These are phyloP conservation scores for Gaertneriomyces sp. DNA, from an alignment of 192 early-diverging fungal genomes.

Conservation along the genomic window DNA sequence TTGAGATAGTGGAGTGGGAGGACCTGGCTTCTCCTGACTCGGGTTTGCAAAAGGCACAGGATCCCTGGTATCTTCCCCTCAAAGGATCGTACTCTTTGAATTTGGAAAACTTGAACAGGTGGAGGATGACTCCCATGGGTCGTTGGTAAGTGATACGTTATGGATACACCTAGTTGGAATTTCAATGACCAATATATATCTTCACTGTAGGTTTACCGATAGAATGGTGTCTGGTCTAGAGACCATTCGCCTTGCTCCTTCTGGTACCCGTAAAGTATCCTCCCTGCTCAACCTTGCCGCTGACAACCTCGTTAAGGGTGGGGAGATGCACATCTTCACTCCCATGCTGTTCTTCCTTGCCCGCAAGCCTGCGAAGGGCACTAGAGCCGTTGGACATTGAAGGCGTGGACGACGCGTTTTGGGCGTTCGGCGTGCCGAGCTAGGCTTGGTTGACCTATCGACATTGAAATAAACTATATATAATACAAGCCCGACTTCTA, in stretches of 20 bases:
- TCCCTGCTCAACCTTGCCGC: slow-evolving; percentile 75
- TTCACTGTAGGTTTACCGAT: slow-evolving; percentile 61
- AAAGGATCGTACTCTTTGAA: slow-evolving; percentile 52
- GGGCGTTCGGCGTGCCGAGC: too few species aligned
- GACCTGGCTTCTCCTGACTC: slow-evolving; percentile 46
- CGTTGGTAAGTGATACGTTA: slow-evolving; percentile 25
- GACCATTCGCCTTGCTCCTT: slow-evolving; percentile 74
- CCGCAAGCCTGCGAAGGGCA: slow-evolving; percentile 29
- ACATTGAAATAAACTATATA: too few species aligned
- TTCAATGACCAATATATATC: too few species aligned
- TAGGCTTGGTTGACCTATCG: too few species aligned
- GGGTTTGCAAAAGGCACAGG: slow-evolving; percentile 45
- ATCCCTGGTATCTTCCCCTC: slow-evolving; percentile 82
- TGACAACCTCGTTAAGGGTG: slow-evolving; percentile 77
- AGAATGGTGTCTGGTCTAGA: slow-evolving; percentile 75
- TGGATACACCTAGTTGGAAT: background rate
- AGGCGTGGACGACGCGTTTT: too few species aligned
- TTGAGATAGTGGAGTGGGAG: slow-evolving; percentile 60
- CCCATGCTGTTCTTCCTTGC: slow-evolving; percentile 84
- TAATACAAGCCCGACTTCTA: too few species aligned
- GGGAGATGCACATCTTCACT: slow-evolving; percentile 77
- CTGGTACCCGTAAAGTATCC: slow-evolving; percentile 83
- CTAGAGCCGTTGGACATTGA: too few species aligned
- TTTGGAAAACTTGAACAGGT: slow-evolving; percentile 31
- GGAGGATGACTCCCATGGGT: slow-evolving; percentile 43